A percentile compares a stretch with the other conserved stretches of the same genome.
Evolutionary conservation across 2,329 filamentous ascomycete species (phyloP).

Genomic region (Fusarium sacchari): DNA sequence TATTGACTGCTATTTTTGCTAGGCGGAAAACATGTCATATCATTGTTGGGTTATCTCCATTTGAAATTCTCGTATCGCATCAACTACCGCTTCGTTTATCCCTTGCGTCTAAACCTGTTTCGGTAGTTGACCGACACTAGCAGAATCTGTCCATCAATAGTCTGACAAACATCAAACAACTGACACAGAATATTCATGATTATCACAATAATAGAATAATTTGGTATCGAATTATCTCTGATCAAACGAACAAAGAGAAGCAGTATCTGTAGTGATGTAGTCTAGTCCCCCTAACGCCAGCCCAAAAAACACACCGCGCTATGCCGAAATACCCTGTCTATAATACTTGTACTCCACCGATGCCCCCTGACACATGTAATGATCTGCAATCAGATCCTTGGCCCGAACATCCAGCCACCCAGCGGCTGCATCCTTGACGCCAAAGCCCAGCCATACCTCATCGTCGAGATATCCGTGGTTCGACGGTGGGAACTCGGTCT

Average conservation of each 20-base stretch:
- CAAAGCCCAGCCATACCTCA: constrained; percentile 39
- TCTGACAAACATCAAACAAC: background rate
- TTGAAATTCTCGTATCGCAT: background rate
- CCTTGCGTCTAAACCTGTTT: background rate
- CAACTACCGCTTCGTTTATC: background rate
- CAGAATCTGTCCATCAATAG: background rate
- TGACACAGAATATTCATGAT: background rate
- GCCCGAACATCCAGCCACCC: constrained; percentile 38
- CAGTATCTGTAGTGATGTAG: background rate
- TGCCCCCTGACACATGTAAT: constrained; percentile 33
- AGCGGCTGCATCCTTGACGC: constrained; percentile 32
- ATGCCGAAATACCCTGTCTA: constrained; percentile 27
- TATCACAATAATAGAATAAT: background rate
- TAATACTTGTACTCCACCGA: constrained; percentile 21
- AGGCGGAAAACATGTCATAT: background rate
- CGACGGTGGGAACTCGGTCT: constrained; percentile 12
- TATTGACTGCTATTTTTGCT: background rate
- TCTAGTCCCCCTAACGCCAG: constrained; percentile 10
- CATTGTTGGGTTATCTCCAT: background rate
- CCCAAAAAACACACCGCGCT: background rate
- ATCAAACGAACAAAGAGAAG: background rate
- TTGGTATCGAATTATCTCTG: background rate
- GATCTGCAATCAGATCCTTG: constrained; percentile 30
- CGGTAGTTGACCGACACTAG: background rate
- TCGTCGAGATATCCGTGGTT: constrained; percentile 36